Base-by-base conservation (phyloP, 1,284 basidiomycete species). In the Anthracocystis setariae region DNA sequence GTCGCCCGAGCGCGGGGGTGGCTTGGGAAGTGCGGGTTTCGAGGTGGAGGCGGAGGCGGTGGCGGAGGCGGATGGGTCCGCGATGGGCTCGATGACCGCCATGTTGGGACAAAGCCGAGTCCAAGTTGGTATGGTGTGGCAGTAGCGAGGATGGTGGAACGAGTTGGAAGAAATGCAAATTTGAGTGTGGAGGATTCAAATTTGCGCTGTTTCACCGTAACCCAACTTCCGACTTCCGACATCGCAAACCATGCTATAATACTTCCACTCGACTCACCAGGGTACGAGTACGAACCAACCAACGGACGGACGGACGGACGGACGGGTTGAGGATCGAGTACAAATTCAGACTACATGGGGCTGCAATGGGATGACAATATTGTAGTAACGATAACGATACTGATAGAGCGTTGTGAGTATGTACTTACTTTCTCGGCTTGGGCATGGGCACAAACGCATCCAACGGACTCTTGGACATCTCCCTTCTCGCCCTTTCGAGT, bases 401-500 rank as follows among this genome's bases (percentile, higher is more conserved):
- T 3, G 3, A 21, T 15, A 23, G 10, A 35, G 10, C n/a, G n/a
- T n/a, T n/a, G n/a, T n/a, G n/a, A n/a, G n/a, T n/a, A n/a, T n/a
- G n/a, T n/a, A n/a, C 13, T 65, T 39, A 71, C 39, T 40, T 45
- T 0, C 64, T 37, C 7, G 52, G 8, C 21, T 55, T 68, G 5
- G 70, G 59, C 56, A 63, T 63, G 25, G 70, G 70, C 5, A 68
- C 65, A 50, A 73, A 73, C 8, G 70, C 70, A 35, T 73, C 65
- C 47, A 73, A 54, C 0, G 70, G 70, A 18, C 60, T 64, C 18
- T 73, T 73, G n/a, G 46, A 24, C 70, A 73, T 68, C 37, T 73
- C 65, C 27, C 51, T 55, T 17, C 61, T 39, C 8, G 70, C 70
- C 8, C 61, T 32, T 23, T 65, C 46, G 13, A 40, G 32, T 40